Evolutionary conservation across 495 filamentous ascomycete species (phyloP), one percentile per base, ranked within the genome.

Genomic region (Darksidea phi): DNA sequence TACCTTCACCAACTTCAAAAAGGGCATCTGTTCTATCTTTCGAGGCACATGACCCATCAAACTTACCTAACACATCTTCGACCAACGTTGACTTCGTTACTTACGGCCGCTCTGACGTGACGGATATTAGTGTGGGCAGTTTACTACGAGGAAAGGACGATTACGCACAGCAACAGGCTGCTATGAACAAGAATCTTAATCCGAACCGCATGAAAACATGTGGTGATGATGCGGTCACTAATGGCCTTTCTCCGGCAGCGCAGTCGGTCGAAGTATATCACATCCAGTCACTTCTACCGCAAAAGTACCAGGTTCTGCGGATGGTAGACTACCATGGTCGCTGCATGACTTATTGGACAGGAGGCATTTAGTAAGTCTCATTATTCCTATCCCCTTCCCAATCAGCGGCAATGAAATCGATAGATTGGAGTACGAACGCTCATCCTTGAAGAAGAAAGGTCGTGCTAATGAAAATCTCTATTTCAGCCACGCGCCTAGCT

Each of bases 251-350:
- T 6, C 20, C 52, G 2, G 34, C 63, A 24, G 57, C 64, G 5
- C 45, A 51, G 7, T 43, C 57, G 1, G 52, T 54, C 1, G 64
- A 67, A 38, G 21, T 58, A 7, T 53, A 47, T 42, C 58, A 67
- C 21, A 68, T 72, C 7, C 73, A 75, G 52, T 63, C 70, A 0
- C 66, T 77, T 11, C 64, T 79, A 18, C 77, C 75, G 0, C 50
- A 28, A 10, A 70, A 66, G 43, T 20, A 41, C 18, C 72, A 74
- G 36, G 64, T 76, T 5, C 59, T 71, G 23, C 63, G 64, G 34
- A 66, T 79, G 7, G 70, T 70, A 12, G 55, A 72, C 15, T 79
- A 75, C 62, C 76, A 79, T 51, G 69, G 66, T 26, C 65, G 71
- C 13, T 70, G 63, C 46, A 66, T 79, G 20, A 66, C 76, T 3